Evolutionary conservation across 2,329 filamentous ascomycete species (phyloP).

Genomic region (Trichocomaceae sp.): DNA sequence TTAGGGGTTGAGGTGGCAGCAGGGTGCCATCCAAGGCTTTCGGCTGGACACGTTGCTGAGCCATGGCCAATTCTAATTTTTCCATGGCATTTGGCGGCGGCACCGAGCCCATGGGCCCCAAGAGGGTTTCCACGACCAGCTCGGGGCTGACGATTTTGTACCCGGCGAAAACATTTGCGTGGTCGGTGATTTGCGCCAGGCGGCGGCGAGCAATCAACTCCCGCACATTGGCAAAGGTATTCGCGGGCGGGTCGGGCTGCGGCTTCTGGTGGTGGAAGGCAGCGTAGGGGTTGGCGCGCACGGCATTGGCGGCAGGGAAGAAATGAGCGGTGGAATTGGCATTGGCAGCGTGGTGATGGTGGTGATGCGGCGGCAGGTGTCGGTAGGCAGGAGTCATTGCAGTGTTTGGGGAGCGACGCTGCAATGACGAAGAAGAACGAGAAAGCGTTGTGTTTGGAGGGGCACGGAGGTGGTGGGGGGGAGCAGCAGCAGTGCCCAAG

Average conservation of each 20-base stretch:
- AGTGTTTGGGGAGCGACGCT: conserved; percentile 26
- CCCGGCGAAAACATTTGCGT: conserved; percentile 40
- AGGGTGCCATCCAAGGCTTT: conserved; percentile 33
- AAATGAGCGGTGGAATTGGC: conserved; percentile 11
- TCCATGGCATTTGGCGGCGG: conserved; percentile 37
- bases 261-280: conserved; percentile 12
- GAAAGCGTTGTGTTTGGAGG: conserved; percentile 17
- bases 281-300: conserved; percentile 17
- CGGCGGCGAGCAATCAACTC: conserved; percentile 38
- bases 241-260: conserved; percentile 19
- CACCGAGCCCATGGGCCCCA: conserved; percentile 37
- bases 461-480: conserved; percentile 22
- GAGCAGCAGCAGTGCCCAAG: background rate
- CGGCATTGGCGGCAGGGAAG: conserved; percentile 9
- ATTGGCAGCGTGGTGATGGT: conserved; percentile 2
- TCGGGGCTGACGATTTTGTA: conserved; percentile 40
- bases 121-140: conserved; percentile 37
- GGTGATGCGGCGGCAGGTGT: conserved; percentile 22
- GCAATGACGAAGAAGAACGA: conserved; percentile 16
- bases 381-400: conserved; percentile 41
- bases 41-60: conserved; percentile 37
- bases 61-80: conserved; percentile 39
- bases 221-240: conserved; percentile 37
- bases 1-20: conserved; percentile 34
- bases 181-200: conserved; percentile 39